Base-by-base conservation (phyloP, 306 rosid genomes). In the Mimosa pudica region DNA sequence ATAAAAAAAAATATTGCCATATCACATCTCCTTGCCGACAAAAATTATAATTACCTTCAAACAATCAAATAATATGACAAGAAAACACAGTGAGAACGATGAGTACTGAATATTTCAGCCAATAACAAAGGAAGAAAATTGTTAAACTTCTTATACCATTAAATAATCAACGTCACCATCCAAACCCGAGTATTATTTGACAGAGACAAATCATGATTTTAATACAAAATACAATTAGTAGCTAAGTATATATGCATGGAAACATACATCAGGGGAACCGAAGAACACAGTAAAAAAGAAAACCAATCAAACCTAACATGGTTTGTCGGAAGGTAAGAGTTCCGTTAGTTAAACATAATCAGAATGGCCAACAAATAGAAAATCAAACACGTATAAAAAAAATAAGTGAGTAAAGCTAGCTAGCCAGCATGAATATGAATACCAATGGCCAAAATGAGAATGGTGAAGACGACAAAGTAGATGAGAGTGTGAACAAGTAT, bases 401-500 rank as follows among this genome's bases (percentile, higher is more conserved):
- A 38, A 38, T 38, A 20, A 2, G 61, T 1, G 4, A 57, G 63
- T 3, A 57, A n/a, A 18, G 63, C 63, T 52, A 18, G 63, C 63
- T 52, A 82, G 79, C 89, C 88, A 0, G 78, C 76, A 82, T 77
- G 70, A 51, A 89, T 85, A 42, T 78, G 91, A 74, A 87, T 71
- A 13, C 86, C 83, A 5, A 87, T 38, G 0, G 91, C 91, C 87
- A 87, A 82, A 3, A 87, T 41, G 70, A 89, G 83, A 72, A 89
- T 87, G 80, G 93, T 85, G 78, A 85, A 87, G 74, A 80, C 41
- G 79, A 13, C 80, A 47, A 89, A 86, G 85, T 82, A 87, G 33
- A 89, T 54, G 45, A 89, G 73, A 0, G 93, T 77, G 82, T 89
- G 89, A 76, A 89, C 75, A 3, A 85, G 8, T 2, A 85, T 73